Evolutionary conservation across 1,139 yeast genomes (phyloP).

Genomic region (Nakaseomyces glabratus): DNA sequence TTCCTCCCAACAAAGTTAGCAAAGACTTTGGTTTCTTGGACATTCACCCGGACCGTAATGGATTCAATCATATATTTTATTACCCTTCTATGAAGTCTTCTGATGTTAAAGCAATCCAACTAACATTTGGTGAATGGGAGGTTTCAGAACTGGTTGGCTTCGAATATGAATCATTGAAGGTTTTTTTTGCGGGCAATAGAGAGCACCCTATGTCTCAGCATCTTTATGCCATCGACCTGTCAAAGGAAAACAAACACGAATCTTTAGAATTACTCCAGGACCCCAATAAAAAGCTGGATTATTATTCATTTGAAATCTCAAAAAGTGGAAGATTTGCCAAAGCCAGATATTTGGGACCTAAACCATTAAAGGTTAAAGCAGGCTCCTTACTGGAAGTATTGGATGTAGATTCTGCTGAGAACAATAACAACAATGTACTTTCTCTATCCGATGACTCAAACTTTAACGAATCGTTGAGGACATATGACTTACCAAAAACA

Average conservation of each 20-base stretch:
- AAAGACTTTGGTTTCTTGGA: conserved; percentile 57
- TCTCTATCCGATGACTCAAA: conserved; percentile 26
- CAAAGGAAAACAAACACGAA: conserved; percentile 8
- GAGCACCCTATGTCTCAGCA: conserved; percentile 50
- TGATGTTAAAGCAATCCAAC: conserved; percentile 35
- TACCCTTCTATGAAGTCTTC: conserved; percentile 43
- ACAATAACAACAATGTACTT: conserved; percentile 12
- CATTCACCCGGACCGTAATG: conserved; percentile 49
- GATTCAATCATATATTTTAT: conserved; percentile 60
- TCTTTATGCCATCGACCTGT: conserved; percentile 39
- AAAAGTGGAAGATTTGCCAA: conserved; percentile 27
- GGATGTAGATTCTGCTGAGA: conserved; percentile 10
- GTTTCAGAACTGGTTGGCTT: conserved; percentile 50
- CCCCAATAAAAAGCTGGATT: conserved; percentile 17
- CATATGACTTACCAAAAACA: conserved; percentile 49
- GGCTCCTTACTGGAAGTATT: conserved; percentile 23
- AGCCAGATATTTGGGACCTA: conserved; percentile 24
- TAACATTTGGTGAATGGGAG: conserved; percentile 66
- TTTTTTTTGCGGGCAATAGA: conserved; percentile 60
- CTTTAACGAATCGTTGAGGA: conserved; percentile 26
- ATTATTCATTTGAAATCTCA: conserved; percentile 23
- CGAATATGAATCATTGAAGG: conserved; percentile 41
- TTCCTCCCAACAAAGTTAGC: conserved; percentile 32
- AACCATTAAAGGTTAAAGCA: conserved; percentile 21
- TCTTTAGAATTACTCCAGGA: conserved; percentile 18